Conservation (phyloP, 2,329 filamentous ascomycete species). For the Botrytis tulipae region DNA sequence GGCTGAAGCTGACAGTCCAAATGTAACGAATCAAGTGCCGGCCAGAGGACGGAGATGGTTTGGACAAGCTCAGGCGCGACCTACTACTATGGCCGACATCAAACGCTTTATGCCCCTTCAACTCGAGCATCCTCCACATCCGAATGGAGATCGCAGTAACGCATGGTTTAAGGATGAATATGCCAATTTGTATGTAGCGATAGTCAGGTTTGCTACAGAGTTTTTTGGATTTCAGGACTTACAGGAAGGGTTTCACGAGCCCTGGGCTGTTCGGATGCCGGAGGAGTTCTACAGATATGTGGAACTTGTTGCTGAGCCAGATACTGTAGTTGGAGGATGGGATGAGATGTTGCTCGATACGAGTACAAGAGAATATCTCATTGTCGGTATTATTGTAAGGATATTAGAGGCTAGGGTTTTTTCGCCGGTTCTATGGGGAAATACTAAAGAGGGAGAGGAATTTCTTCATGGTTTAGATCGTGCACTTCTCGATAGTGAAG, state of each 20-base stretch:
- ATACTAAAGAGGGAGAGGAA: constrained; percentile 26
- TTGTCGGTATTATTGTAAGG: constrained; percentile 30
- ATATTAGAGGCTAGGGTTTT: constrained; percentile 33
- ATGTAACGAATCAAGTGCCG: neutral
- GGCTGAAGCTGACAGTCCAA: neutral
- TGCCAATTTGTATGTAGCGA: constrained; percentile 20
- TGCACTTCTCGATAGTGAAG: constrained; percentile 30
- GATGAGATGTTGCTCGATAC: constrained; percentile 30
- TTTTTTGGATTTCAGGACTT: constrained; percentile 28
- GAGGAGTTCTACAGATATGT: constrained; percentile 30
- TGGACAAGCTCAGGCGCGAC: neutral
- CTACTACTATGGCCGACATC: constrained; percentile 14
- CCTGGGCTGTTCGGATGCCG: constrained; percentile 24
- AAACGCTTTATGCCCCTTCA: constrained; percentile 22
- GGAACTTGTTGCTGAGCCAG: constrained; percentile 29
- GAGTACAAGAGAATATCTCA: constrained; percentile 30
- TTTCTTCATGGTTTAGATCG: constrained; percentile 30
- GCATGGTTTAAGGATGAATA: constrained; percentile 29
- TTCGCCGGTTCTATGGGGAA: constrained; percentile 32
- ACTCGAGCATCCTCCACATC: constrained; percentile 24
- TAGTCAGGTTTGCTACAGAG: constrained; percentile 17
- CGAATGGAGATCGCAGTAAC: constrained; percentile 26
- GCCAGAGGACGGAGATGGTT: neutral
- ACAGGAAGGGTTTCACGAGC: constrained; percentile 20
- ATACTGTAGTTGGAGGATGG: constrained; percentile 30